phyloP scores from a whole-genome alignment of 1,139 yeast species.

The Casaregolazyma suthepensis region DNA sequence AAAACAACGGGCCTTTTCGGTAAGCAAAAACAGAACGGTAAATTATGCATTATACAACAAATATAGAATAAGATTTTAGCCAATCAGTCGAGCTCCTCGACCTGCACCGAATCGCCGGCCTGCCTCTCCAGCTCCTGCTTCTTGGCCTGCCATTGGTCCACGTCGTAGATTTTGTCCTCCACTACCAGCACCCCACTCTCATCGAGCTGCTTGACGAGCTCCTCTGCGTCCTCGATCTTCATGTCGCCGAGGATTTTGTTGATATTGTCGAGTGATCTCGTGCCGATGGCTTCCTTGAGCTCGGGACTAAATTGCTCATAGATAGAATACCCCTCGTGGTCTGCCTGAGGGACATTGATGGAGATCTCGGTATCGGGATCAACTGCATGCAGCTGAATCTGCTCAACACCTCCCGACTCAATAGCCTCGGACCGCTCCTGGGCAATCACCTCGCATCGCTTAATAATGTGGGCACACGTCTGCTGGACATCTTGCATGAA shows the following conservation, averaged over 20 bases:
- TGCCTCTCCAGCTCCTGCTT: conserved; percentile 14
- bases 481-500: conserved; percentile 67
- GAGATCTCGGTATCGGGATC: conserved; percentile 77
- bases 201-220: conserved; percentile 64
- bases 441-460: conserved; percentile 61
- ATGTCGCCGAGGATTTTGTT: conserved; percentile 77
- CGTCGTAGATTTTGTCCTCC: conserved; percentile 70
- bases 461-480: conserved; percentile 65
- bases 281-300: conserved; percentile 71
- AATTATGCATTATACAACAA: background rate
- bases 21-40: background rate
- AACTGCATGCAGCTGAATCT: conserved; percentile 79
- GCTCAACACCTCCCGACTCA: conserved; percentile 57
- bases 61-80: background rate
- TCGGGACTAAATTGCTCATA: conserved; percentile 52
- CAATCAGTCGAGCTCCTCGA: conserved; percentile 10
- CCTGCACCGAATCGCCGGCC: conserved; percentile 3
- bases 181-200: conserved; percentile 81
- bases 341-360: conserved; percentile 61
- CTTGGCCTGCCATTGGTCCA: conserved; percentile 44
- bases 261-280: conserved; percentile 68
- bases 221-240: conserved; percentile 75
- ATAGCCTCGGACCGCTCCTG: conserved; percentile 37
- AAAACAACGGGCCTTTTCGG: background rate
- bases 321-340: conserved; percentile 43